phyloP scores from a whole-genome alignment of 1,139 yeast species.

The Meyerozyma smithsonii region DNA sequence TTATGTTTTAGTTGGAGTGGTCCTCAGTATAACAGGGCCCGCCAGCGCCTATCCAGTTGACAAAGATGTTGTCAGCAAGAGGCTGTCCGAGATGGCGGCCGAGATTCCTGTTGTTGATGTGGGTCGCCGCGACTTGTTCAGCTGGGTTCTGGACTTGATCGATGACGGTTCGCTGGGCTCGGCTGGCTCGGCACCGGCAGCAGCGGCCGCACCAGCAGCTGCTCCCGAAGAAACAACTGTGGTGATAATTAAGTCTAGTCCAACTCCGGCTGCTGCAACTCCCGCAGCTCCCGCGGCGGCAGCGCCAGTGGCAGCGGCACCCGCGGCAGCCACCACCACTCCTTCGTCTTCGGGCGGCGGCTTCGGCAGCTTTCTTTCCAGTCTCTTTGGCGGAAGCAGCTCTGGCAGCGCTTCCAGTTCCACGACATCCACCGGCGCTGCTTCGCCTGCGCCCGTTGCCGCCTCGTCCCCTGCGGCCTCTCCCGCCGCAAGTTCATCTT shows the following conservation, averaged over 20 bases:
- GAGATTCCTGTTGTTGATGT: neutral
- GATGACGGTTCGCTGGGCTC: neutral
- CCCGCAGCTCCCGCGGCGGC: conserved; percentile 8
- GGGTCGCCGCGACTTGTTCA: neutral
- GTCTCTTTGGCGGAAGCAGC: conserved; percentile 6
- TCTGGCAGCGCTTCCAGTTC: no score
- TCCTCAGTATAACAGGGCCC: neutral
- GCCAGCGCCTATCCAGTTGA: neutral
- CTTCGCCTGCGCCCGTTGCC: conserved; percentile 7
- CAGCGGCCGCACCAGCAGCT: conserved; percentile 7
- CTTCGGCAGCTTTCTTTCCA: conserved; percentile 3
- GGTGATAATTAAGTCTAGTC: conserved; percentile 6
- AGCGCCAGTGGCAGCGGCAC: conserved; percentile 5
- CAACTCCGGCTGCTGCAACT: conserved; percentile 8
- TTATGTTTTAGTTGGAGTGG: neutral
- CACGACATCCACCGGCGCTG: conserved; percentile 9
- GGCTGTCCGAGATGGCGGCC: neutral
- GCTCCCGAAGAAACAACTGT: conserved; percentile 8
- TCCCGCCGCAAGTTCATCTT: conserved; percentile 5
- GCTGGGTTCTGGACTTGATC: neutral
- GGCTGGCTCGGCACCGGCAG: conserved; percentile 6
- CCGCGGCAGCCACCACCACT: conserved; percentile 4
- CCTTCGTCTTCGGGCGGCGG: conserved; percentile 5
- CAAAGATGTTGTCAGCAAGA: neutral
- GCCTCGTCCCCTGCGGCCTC: conserved; percentile 3